Conservation (phyloP, 2,329 filamentous ascomycete species). For the Diaporthe velutina region DNA sequence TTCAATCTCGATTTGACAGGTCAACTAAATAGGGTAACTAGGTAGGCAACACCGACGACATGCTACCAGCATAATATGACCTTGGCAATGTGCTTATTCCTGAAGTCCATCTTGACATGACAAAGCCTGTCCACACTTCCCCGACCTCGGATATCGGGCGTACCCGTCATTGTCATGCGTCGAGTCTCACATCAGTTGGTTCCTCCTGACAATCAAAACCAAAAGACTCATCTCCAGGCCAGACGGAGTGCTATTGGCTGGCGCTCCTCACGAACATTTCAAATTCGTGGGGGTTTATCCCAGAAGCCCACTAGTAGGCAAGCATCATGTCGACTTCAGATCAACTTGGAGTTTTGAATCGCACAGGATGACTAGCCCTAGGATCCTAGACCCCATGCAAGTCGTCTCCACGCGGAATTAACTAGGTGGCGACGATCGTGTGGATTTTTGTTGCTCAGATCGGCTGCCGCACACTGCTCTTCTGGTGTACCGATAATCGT, state of each 20-base stretch:
- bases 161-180: neutral
- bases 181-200: neutral
- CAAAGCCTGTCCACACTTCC: neutral
- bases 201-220: neutral
- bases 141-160: neutral
- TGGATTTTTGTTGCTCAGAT: no score
- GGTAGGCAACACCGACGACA: neutral
- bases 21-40: no score
- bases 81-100: neutral
- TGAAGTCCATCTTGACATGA: neutral
- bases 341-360: no score
- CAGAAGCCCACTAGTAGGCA: no score
- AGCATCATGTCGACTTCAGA: no score
- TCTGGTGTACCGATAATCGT: no score
- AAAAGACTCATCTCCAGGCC: neutral
- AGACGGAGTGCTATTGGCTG: neutral
- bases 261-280: no score
- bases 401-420: no score
- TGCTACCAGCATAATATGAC: neutral
- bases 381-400: neutral
- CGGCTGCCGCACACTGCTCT: no score
- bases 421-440: neutral
- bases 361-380: neutral
- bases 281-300: no score
- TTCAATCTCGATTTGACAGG: no score